Evolutionary conservation across 164 flowering plant genomes (phyloP).

Genomic region (Pachysandra terminalis): DNA sequence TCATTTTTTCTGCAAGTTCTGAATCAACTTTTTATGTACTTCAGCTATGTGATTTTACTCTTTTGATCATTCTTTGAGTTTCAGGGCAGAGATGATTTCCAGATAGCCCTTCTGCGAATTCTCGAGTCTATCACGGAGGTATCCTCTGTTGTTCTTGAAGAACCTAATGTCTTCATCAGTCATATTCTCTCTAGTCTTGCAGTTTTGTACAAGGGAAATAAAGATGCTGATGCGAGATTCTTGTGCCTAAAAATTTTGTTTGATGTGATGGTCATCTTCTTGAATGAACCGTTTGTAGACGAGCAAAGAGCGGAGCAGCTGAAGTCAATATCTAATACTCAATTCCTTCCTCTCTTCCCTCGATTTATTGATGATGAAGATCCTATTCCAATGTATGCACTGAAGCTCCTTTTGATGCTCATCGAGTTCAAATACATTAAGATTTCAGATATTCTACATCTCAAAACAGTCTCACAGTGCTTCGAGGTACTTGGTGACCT

Average conservation of each 20-base stretch:
- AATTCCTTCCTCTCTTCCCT: constrained; percentile 92
- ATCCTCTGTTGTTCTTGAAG: constrained; percentile 47
- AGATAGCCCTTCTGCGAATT: constrained; percentile 77
- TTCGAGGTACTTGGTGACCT: constrained; percentile 87
- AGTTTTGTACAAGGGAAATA: constrained; percentile 80
- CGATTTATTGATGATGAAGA: constrained; percentile 84
- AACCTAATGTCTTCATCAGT: constrained; percentile 42
- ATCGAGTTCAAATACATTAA: constrained; percentile 70
- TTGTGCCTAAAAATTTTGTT: constrained; percentile 83
- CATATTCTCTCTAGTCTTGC: constrained; percentile 78
- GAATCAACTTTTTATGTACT: not conserved
- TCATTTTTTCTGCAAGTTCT: too few relatives aligned
- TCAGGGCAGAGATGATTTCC: constrained; percentile 98
- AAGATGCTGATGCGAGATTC: constrained; percentile 94
- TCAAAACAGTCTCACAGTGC: constrained; percentile 74
- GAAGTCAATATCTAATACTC: constrained; percentile 51
- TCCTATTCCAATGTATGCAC: constrained; percentile 93
- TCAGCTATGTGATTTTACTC: not conserved
- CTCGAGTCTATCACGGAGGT: constrained; percentile 81
- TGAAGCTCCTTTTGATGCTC: constrained; percentile 93
- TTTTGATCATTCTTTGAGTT: constrained; percentile 18
- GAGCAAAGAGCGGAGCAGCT: constrained; percentile 46
- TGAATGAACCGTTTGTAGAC: constrained; percentile 54
- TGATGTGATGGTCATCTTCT: constrained; percentile 66
- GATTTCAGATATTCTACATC: constrained; percentile 69